These are phyloP conservation scores for Lichtheimia ornata DNA, from an alignment of 371 early-diverging fungal genomes.

Conservation along the genomic window DNA sequence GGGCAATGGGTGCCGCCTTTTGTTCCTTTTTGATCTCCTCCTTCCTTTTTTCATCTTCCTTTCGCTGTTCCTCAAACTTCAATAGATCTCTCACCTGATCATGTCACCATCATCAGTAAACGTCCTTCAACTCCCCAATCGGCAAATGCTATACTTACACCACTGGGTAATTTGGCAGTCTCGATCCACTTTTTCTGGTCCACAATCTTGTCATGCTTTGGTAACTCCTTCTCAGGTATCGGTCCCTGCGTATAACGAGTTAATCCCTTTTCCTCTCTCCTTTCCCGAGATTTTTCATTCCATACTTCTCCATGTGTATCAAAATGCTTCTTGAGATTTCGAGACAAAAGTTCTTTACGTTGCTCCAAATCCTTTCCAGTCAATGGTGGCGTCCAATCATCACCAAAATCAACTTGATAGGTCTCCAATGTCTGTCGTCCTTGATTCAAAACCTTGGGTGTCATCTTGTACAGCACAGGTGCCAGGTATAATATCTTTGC, in stretches of 20 bases:
- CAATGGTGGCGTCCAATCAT: slow-evolving; percentile 30
- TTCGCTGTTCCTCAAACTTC: slow-evolving; percentile 26
- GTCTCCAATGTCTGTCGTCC: slow-evolving; percentile 30
- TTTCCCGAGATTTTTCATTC: not conserved
- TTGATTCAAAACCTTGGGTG: slow-evolving; percentile 28
- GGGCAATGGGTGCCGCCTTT: slow-evolving; percentile 19
- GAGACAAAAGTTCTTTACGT: slow-evolving; percentile 22
- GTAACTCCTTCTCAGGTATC: slow-evolving; percentile 41
- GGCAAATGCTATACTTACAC: slow-evolving; percentile 30
- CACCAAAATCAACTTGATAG: slow-evolving; percentile 28
- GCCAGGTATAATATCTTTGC: slow-evolving; percentile 35
- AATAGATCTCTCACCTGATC: slow-evolving; percentile 26
- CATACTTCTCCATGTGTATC: slow-evolving; percentile 24
- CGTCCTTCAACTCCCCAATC: too few relatives aligned
- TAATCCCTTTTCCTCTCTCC: not conserved
- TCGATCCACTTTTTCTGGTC: slow-evolving; percentile 36
- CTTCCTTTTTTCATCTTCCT: slow-evolving; percentile 19
- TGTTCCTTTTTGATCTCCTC: slow-evolving; percentile 12
- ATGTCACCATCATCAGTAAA: not conserved
- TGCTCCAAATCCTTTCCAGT: slow-evolving; percentile 31
- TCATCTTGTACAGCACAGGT: slow-evolving; percentile 29
- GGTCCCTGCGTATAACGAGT: slow-evolving; percentile 20
- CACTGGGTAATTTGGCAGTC: slow-evolving; percentile 32
- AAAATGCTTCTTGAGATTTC: slow-evolving; percentile 24
- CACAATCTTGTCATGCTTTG: slow-evolving; percentile 26